Evolutionary conservation across 805 yeast genomes (phyloP).

Genomic region (Huiozyma sinensis): DNA sequence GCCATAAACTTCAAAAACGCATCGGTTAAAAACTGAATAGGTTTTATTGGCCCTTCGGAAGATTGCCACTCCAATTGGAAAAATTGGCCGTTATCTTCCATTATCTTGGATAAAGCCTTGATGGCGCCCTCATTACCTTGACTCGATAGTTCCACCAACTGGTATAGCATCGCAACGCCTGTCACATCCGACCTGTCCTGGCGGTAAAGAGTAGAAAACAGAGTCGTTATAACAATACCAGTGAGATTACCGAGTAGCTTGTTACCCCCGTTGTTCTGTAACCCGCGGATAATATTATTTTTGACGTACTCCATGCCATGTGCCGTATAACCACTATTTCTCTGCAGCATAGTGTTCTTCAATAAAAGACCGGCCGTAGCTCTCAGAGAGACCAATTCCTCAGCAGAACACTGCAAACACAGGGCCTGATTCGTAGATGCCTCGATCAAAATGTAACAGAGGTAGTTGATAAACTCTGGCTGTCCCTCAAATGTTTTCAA

Average conservation of each 20-base stretch:
- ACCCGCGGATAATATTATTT: slow-evolving; percentile 33
- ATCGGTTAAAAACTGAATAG: slow-evolving; percentile 58
- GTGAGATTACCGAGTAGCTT: slow-evolving; percentile 69
- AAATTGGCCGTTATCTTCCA: slow-evolving; percentile 70
- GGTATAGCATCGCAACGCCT: slow-evolving; percentile 59
- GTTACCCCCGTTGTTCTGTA: slow-evolving; percentile 14
- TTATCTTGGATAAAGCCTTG: slow-evolving; percentile 72
- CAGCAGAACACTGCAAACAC: slow-evolving; percentile 10
- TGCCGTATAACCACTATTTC: slow-evolving; percentile 17
- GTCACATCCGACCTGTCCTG: slow-evolving; percentile 31
- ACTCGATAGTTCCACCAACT: slow-evolving; percentile 50
- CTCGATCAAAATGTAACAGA: slow-evolving; percentile 59
- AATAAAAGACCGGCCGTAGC: slow-evolving; percentile 84
- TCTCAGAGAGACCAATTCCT: slow-evolving; percentile 31
- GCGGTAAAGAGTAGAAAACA: slow-evolving; percentile 44
- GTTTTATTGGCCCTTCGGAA: slow-evolving; percentile 29
- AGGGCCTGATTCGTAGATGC: slow-evolving; percentile 36
- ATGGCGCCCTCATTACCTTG: slow-evolving; percentile 37
- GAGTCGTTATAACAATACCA: slow-evolving; percentile 79
- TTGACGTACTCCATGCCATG: slow-evolving; percentile 36
- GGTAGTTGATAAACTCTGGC: slow-evolving; percentile 73
- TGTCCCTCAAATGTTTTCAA: slow-evolving; percentile 57
- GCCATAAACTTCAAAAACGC: slow-evolving; percentile 47
- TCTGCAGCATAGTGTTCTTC: slow-evolving; percentile 56
- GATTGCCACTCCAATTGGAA: slow-evolving; percentile 56